Evolutionary conservation across 257 asterid genomes (phyloP).

Genomic region (Solanum gracilifrons): DNA sequence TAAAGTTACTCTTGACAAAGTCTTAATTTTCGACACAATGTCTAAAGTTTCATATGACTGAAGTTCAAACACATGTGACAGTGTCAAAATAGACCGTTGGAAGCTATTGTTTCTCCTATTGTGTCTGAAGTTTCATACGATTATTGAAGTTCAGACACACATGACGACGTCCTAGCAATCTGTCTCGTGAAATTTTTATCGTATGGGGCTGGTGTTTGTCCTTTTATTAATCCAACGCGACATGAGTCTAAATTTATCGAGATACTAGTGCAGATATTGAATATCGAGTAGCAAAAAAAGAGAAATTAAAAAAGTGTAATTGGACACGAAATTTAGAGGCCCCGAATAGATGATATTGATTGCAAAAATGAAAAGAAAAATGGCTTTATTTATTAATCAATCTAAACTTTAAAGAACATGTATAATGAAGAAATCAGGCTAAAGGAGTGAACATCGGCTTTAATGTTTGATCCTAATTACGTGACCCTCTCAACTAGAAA

Average conservation of each 20-base stretch:
- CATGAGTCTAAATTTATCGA: not conserved
- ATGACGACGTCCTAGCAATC: fast-evolving
- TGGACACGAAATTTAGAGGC: not conserved
- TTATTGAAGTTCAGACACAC: not conserved
- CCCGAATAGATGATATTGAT: not conserved
- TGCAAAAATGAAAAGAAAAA: not conserved
- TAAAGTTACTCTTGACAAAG: not conserved
- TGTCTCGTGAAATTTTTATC: not conserved
- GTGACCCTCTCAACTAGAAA: not conserved
- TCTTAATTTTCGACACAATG: not conserved
- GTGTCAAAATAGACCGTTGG: not conserved
- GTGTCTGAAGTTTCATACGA: not conserved
- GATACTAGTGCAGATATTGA: fast-evolving
- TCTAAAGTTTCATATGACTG: not conserved
- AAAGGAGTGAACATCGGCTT: conserved; percentile 15
- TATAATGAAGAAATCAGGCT: conserved; percentile 11
- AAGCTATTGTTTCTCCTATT: not conserved
- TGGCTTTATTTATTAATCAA: not conserved
- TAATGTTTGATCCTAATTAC: not conserved
- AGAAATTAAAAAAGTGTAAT: not conserved
- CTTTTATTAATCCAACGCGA: not conserved
- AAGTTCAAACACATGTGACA: not conserved
- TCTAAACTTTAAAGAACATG: not conserved
- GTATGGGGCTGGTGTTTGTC: not conserved
- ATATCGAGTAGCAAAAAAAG: too few species aligned